phyloP scores from a whole-genome alignment of 352 stramenopile species.

The Pythium volutum region DNA sequence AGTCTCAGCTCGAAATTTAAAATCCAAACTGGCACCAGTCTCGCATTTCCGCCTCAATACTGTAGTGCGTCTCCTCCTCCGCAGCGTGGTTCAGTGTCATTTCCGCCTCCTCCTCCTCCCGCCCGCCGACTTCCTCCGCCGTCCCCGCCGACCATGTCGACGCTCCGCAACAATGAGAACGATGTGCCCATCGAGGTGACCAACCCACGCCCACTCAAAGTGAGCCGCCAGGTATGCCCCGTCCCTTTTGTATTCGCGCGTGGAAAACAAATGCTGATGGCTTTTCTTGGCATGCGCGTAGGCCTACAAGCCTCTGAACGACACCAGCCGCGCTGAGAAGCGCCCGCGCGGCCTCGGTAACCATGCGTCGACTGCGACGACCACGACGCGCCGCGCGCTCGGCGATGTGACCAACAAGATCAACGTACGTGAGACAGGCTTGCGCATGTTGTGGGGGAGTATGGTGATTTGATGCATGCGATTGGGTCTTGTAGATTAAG shows the following conservation, averaged over 20 bases:
- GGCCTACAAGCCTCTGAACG: constrained; percentile 46
- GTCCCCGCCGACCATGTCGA: constrained; percentile 27
- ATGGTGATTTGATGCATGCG: not conserved
- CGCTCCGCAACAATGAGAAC: constrained; percentile 72
- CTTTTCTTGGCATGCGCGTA: constrained; percentile 8
- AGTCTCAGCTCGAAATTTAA: constrained; percentile 18
- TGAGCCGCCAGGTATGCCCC: constrained; percentile 31
- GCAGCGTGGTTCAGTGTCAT: not conserved
- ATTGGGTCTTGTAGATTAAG: constrained; percentile 36
- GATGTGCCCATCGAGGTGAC: constrained; percentile 41
- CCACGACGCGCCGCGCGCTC: constrained; percentile 38
- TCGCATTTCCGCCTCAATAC: not conserved
- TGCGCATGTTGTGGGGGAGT: not conserved
- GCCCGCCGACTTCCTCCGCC: not conserved
- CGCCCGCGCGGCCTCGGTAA: constrained; percentile 47
- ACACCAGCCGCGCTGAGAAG: constrained; percentile 49
- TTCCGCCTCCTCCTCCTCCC: not conserved
- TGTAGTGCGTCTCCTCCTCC: not conserved
- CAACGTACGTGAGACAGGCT: constrained; percentile 37
- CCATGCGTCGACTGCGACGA: not conserved
- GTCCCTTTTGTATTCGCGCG: not conserved
- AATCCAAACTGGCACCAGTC: constrained; percentile 20
- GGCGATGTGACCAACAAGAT: constrained; percentile 77
- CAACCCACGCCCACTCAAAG: constrained; percentile 48
- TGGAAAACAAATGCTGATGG: not conserved